Base-by-base conservation (phyloP, 169 alveolate genomes). In the Besnoitia besnoiti region DNA sequence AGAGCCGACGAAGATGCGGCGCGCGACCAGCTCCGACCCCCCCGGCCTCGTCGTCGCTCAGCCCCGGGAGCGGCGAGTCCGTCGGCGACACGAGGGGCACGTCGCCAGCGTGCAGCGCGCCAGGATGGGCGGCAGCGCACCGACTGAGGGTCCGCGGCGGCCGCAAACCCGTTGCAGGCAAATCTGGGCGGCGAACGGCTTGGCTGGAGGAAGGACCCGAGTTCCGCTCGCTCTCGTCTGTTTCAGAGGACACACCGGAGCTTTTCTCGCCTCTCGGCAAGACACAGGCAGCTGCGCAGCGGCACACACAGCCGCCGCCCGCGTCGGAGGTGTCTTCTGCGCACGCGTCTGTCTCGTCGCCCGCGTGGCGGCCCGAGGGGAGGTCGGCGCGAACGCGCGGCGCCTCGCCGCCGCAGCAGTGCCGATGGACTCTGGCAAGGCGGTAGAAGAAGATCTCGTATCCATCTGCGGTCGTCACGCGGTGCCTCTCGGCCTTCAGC, bases 381-480 rank as follows among this genome's bases (percentile, higher is more conserved):
- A 10, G 10, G 62, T 19, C 4, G 44, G n/a, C 46, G 44, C 80
- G 10, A 42, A 1, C 7, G 80, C 80, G 44, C 46, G 39, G 40
- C 44, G 39, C 80, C 46, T 39, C 40, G 73, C 55, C 8, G 51
- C 50, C 0, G 93, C 93, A 90, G 87, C 94, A 90, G 55, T 46
- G 50, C 44, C 85, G 90, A 12, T 77, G 42, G 55, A 90, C 94
- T 59, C 77, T 79, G 12, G 46, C 89, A 44, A 90, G 85, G 35
- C 85, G 84, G 61, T 90, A 90, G 85, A 90, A 80, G 61, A 50
- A 76, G 40, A 90, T 37, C 77, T 90, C 87, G 35, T 80, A 37
- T 39, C 94, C 94, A 85, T 90, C 94, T 24, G 91, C 87, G 51
- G 94, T 90, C 39, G 75, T 59, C 35, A 90, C 91, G 61, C 91